Conservation (phyloP, 2,329 filamentous ascomycete genomes). For the Pseudopyricularia cyperi region DNA sequence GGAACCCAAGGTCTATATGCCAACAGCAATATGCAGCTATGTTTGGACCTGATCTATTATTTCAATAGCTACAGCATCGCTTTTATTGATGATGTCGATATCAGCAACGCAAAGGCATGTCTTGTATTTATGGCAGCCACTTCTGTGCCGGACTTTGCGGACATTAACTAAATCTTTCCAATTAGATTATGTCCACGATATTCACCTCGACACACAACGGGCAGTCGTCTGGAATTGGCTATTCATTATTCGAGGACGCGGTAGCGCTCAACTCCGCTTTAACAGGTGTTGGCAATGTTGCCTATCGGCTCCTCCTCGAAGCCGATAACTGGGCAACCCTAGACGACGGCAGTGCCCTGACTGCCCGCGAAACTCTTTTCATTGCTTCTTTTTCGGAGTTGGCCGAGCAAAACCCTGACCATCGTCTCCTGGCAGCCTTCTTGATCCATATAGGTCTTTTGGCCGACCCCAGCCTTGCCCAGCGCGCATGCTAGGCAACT, state of each 20-base stretch:
- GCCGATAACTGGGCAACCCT: not conserved
- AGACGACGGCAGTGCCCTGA: constrained; percentile 3
- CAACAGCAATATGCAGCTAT: no score
- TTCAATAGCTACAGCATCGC: constrained; percentile 49
- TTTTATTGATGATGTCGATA: constrained; percentile 50
- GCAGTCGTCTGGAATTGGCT: no score
- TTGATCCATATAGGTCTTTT: constrained; percentile 14
- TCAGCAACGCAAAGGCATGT: constrained; percentile 47
- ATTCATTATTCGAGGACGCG: no score
- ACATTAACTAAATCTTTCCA: no score
- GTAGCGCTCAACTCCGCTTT: no score
- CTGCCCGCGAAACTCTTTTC: constrained; percentile 9
- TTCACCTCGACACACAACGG: no score
- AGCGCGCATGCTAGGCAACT: constrained; percentile 8
- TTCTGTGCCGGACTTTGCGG: not conserved
- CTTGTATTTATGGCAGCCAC: not conserved
- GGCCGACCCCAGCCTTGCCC: constrained; percentile 10
- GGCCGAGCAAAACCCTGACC: not conserved
- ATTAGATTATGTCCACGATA: no score
- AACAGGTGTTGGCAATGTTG: not conserved
- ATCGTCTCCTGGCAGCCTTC: constrained; percentile 6
- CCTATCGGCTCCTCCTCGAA: not conserved
- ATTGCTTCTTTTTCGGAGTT: constrained; percentile 10
- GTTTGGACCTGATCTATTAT: constrained; percentile 31
- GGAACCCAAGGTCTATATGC: no score